Base-by-base conservation (phyloP, 2,329 filamentous ascomycete genomes). In the Ophiocordyceps sinensis region DNA sequence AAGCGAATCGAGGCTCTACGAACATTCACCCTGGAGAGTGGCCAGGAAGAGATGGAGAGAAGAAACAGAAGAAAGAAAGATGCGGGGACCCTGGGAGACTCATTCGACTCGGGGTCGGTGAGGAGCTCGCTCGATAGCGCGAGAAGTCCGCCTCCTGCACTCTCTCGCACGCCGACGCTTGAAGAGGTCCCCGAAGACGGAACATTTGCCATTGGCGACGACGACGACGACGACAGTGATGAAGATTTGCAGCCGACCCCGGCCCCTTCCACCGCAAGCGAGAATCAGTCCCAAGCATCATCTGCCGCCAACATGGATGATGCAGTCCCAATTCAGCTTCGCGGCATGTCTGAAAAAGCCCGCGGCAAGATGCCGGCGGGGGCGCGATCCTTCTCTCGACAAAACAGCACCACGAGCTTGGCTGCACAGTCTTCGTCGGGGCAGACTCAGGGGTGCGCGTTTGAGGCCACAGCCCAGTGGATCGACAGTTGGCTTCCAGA, bases 311-410 rank as follows among this genome's bases (percentile, higher is more conserved):
- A 68, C 32, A 63, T 74, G 1, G 86, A 93, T 44, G 87, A 93
- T 45, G 81, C 82, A 4, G 76, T 94, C 10, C 87, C 86, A 13
- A 71, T 79, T 17, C 88, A 95, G 56, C 59, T 94, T 28, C 76
- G 85, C 43, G 87, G 87, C 41, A 94, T 96, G 85, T 95, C 89
- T 17, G 91, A 96, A 61, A 98, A 96, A 59, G 91, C 91, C 14
- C 73, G 91, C 39, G 91, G 91, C 8, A 98, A 98, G 61, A 86
- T 94, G 78, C 91, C 89, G 26, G 86, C 84, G 12, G 83, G 85
- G 1, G 71, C 81, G 39, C 73, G 76, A n/a, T 75, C 75, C 2
- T 94, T 95, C 57, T 94, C 88, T 1, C 73, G 89, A 15, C 87
- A 94, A 54, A 94, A 91, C 55, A 93, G 87, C 59, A 85, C 80